Evolutionary conservation across 2,329 filamentous ascomycete species (phyloP), one percentile per base, ranked within the genome.

Genomic region (Fusarium devonianum): DNA sequence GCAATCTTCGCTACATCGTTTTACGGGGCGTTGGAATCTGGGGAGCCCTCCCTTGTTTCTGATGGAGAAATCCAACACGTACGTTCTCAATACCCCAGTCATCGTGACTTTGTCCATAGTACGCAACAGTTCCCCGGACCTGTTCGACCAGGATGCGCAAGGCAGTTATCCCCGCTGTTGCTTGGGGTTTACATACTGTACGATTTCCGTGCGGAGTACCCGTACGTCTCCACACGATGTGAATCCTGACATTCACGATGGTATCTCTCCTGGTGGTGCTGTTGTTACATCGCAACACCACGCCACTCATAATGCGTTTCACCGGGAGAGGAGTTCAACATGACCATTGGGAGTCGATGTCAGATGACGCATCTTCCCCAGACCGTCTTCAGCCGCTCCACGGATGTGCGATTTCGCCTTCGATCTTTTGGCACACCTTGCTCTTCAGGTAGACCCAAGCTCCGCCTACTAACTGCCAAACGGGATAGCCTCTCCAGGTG

Each of bases 71-170:
- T 48, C 34, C 30, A 35, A 45, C 35, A 45, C n/a, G n/a, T n/a
- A n/a, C n/a, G n/a, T n/a, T n/a, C 36, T 48, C 48, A 38, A 45
- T 41, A 49, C 44, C 34, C 44, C 25, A 43, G 37, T 37, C 38
- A 53, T 50, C 32, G 53, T 49, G 46, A 52, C 46, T 46, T 56
- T 53, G 37, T 49, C 53, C 50, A 46, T 54, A 46, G 61, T 60
- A 23, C n/a, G n/a, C n/a, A n/a, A 45, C 33, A 41, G 46, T 54
- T 45, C 46, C 49, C 55, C 45, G 34, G 37, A 37, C 35, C 36
- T 26, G 17, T 12, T 21, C 12, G 46, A 23, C 42, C 25, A 29
- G 43, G 33, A 25, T 41, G 17, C 22, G 36, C 26, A 22, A 52
- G 23, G 32, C 6, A 42, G 39, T 23, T 23, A 18, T 14, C 37